Evolutionary conservation across 176 grass and related monocot genomes (phyloP), one percentile per base, ranked within the genome.

Genomic region (Zea luxurians): DNA sequence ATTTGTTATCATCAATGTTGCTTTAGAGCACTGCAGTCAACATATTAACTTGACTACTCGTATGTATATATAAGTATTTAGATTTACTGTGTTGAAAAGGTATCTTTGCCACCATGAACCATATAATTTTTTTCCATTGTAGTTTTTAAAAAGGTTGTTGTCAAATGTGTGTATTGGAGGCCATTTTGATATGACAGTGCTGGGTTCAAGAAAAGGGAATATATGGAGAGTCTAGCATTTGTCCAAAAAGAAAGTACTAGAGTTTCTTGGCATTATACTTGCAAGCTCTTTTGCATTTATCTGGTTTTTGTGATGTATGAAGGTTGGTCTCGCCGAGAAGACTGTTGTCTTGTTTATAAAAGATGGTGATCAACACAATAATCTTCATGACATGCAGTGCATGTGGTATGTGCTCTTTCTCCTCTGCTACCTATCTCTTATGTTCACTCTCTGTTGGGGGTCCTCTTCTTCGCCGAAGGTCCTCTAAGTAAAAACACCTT

Each of bases 371-470:
- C 96, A 99, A 80, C 96, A 99, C 75, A 99, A 96, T 83, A 99
- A 96, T 87, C 90, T 99, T 78, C 90, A 96, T 84, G 96, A 99
- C 86, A 99, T 99, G 96, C 96, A 99, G 67, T 96, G 96, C 90
- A 99, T 99, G 90, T 99, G 96, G 96, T 98, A 80, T 18, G 49
- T 62, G 48, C 45, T 66, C 13, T 72, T 48, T 48, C 2, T 54
- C 9, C 65, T 45, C 66, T 38, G 70, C 62, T 64, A 48, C 37
- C 15, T 12, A 13, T 73, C n/a, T 72, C 35, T 44, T 52, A 73
- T 83, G 49, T 54, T 58, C 17, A 46, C 35, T 21, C 53, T 73
- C 45, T 81, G n/a, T n/a, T n/a, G n/a, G n/a, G n/a, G n/a, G n/a
- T n/a, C n/a, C n/a, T n/a, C n/a, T n/a, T n/a, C n/a, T n/a, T n/a